Base-by-base conservation (phyloP, 2,329 filamentous ascomycete genomes). In the Macroventuria anomochaeta region DNA sequence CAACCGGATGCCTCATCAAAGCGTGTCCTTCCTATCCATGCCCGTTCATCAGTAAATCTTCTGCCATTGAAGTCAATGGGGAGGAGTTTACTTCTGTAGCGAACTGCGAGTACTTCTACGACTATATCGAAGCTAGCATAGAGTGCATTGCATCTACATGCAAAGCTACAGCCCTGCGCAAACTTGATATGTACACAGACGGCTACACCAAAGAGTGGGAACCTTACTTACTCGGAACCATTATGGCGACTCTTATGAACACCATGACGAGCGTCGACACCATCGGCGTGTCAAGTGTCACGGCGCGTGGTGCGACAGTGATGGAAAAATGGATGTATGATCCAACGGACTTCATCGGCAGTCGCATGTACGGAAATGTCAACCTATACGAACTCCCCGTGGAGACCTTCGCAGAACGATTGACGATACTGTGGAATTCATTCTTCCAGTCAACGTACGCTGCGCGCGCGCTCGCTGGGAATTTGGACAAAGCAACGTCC, bases 381-480 rank as follows among this genome's bases (percentile, higher is more conserved):
- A 31, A 67, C 7, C 59, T 71, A 2, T 65, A 63, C 21, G 43
- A 63, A 11, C 33, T 69, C 1, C 41, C 62, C 7, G 42, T 58
- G 1, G 53, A 63, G 2, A 17, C 60, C 2, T 59, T 70, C 13
- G 60, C 58, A 1, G 54, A 63, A 5, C 58, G 65, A 1, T 37
- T 71, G n/a, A 67, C 64, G 0, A 67, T 70, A 0, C 3, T 70
- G 1, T 63, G 61, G 46, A 71, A 70, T 17, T 62, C 65, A 0
- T 72, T 70, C 37, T 68, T 59, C 29, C 68, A 70, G 18, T 59
- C 62, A 2, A 68, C 68, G 10, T 72, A 64, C 46, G 68, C 62
- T 7, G 63, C 65, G 7, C 50, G 50, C 8, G 37, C 50, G n/a
- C 37, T 53, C 1, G 42, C 50, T 3, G 42, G 65, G 1, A 62